Evolutionary conservation across 2,329 filamentous ascomycete species (phyloP).

Genomic region (Aspergillus udagawae): DNA sequence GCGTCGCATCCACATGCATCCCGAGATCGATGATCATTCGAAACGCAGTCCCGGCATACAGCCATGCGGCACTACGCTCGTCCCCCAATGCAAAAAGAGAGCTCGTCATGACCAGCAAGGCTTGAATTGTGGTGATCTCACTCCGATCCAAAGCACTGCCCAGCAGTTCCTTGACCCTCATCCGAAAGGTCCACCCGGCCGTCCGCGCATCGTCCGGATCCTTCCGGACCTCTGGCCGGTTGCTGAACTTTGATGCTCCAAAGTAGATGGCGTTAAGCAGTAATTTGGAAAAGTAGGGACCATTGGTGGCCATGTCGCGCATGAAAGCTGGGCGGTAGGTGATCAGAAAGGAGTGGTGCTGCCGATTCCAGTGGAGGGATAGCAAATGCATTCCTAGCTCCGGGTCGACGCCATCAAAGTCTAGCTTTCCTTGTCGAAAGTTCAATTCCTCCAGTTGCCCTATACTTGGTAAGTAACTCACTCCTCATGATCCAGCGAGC

Average conservation of each 20-base stretch:
- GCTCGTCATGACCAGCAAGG: constrained; percentile 50
- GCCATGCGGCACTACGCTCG: constrained; percentile 50
- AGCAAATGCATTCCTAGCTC: constrained; percentile 52
- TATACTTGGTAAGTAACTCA: constrained; percentile 7
- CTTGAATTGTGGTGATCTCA: constrained; percentile 53
- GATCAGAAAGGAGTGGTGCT: constrained; percentile 48
- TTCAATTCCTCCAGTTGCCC: constrained; percentile 49
- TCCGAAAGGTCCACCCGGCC: constrained; percentile 47
- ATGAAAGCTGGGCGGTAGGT: constrained; percentile 54
- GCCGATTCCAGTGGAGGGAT: constrained; percentile 51
- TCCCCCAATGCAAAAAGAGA: constrained; percentile 50
- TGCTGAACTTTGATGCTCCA: constrained; percentile 45
- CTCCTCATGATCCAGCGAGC: too few species aligned
- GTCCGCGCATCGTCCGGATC: constrained; percentile 46
- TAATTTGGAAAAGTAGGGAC: background rate
- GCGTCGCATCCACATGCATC: constrained; percentile 40
- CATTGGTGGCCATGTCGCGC: constrained; percentile 23
- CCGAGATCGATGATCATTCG: constrained; percentile 52
- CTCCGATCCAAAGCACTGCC: constrained; percentile 46
- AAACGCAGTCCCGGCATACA: constrained; percentile 50
- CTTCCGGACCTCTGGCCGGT: constrained; percentile 43
- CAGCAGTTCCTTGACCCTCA: constrained; percentile 46
- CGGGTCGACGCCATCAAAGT: constrained; percentile 54
- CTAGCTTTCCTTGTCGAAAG: constrained; percentile 43
- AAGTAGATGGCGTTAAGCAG: constrained; percentile 51